These are phyloP conservation scores for Kickxella alabastrina DNA, from an alignment of 192 early-diverging fungal species.

Conservation along the genomic window DNA sequence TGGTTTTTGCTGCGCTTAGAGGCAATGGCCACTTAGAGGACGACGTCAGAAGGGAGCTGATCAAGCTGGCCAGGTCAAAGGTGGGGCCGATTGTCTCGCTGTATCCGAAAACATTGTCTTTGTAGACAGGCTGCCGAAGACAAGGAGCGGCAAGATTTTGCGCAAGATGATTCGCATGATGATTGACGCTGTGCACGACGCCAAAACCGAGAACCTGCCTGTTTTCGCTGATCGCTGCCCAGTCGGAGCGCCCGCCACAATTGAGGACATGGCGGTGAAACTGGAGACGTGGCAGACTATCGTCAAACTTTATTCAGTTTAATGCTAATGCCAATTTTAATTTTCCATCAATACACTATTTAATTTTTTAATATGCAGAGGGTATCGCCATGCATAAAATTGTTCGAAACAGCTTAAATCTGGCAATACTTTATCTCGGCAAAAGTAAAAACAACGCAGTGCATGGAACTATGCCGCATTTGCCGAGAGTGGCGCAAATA, in stretches of 20 bases:
- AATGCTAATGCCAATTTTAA: too few relatives aligned
- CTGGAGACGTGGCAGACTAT: slow-evolving; percentile 47
- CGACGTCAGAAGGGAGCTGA: slow-evolving; percentile 51
- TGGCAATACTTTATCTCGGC: too few relatives aligned
- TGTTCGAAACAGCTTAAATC: too few relatives aligned
- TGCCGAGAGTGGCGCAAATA: neutral
- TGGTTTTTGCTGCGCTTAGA: slow-evolving; percentile 58
- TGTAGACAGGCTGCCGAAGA: slow-evolving; percentile 77
- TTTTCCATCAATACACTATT: neutral
- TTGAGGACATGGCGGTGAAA: slow-evolving; percentile 68
- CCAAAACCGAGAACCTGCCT: slow-evolving; percentile 6
- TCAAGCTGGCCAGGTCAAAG: slow-evolving; percentile 58
- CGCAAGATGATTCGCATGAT: slow-evolving; percentile 72
- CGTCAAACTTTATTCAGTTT: neutral
- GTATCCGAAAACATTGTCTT: slow-evolving; percentile 59
- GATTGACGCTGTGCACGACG: slow-evolving; percentile 59
- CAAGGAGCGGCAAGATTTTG: slow-evolving; percentile 79
- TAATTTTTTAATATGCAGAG: neutral
- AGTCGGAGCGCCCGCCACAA: slow-evolving; percentile 67
- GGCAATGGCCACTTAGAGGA: slow-evolving; percentile 1
- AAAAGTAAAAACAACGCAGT: too few relatives aligned
- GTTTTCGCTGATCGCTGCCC: slow-evolving; percentile 25
- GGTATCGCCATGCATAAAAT: too few relatives aligned
- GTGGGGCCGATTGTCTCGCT: slow-evolving; percentile 84
- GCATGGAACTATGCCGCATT: neutral